These are phyloP conservation scores for Picea mariana DNA, from an alignment of 83 land plant species.

Conservation along the genomic window DNA sequence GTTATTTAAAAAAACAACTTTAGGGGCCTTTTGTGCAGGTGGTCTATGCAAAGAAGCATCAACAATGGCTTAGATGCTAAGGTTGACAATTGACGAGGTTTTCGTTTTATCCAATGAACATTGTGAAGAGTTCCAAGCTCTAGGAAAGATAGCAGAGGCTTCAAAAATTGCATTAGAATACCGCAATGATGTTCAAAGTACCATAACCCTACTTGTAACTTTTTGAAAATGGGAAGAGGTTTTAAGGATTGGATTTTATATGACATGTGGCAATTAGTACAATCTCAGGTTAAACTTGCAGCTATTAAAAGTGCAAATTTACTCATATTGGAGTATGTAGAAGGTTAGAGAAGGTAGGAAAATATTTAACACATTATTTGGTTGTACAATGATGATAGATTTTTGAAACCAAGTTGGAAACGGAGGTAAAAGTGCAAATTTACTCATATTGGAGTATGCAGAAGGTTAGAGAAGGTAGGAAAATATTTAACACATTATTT, in stretches of 20 bases:
- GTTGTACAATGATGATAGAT: slow-evolving; percentile 86
- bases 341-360: slow-evolving; percentile 93
- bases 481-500: slow-evolving; percentile 79
- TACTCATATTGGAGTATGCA: slow-evolving; percentile 58
- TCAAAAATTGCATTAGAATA: slow-evolving; percentile 35
- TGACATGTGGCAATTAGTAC: slow-evolving; percentile 48
- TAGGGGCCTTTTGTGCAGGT: slow-evolving; percentile 78
- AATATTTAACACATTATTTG: slow-evolving; percentile 74
- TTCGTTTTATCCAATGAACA: slow-evolving; percentile 71
- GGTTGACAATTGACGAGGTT: slow-evolving; percentile 39
- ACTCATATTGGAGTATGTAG: slow-evolving; percentile 65
- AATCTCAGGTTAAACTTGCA: slow-evolving; percentile 48
- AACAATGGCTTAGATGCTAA: slow-evolving; percentile 71
- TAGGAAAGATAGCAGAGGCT: slow-evolving; percentile 66
- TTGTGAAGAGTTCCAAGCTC: slow-evolving; percentile 92
- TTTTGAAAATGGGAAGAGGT: slow-evolving; percentile 85
- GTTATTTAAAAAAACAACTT: slow-evolving; percentile 62
- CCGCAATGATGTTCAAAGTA: slow-evolving; percentile 59
- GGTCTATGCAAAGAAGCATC: slow-evolving; percentile 80
- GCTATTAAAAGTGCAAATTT: slow-evolving; percentile 76
- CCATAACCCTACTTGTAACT: too few species aligned
- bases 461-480: slow-evolving; percentile 93
- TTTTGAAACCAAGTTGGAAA: slow-evolving; percentile 72
- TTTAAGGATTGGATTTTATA: slow-evolving; percentile 66
- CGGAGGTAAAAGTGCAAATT: slow-evolving; percentile 74